A percentile compares a stretch with the other conserved stretches of the same genome.
Evolutionary conservation across 306 rosid species (phyloP).

Genomic region (Ormosia emarginata): DNA sequence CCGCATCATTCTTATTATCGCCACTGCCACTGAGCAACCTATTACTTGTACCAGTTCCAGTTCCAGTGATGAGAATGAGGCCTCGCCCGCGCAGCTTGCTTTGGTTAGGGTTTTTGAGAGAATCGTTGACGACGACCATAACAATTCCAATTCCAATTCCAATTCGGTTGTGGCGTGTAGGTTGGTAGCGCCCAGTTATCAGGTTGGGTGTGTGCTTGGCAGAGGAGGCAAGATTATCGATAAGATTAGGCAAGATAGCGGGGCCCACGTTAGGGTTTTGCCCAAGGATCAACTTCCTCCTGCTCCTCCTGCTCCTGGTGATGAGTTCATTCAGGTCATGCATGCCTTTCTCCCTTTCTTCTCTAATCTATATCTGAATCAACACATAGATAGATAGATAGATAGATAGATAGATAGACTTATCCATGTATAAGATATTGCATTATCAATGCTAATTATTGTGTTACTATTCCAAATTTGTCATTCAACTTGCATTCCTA

Average conservation of each 20-base stretch:
- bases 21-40: neutral
- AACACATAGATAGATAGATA: too few relatives aligned
- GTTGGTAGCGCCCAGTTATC: constrained; percentile 59
- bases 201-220: constrained; percentile 65
- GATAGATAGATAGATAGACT: too few relatives aligned
- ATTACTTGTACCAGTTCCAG: neutral
- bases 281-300: constrained; percentile 58
- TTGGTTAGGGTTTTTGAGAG: constrained; percentile 61
- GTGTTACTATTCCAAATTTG: neutral
- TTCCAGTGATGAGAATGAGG: constrained; percentile 19
- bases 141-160: neutral
- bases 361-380: too few relatives aligned
- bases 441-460: neutral
- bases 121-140: constrained; percentile 26
- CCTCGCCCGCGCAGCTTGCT: constrained; percentile 54
- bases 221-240: constrained; percentile 70
- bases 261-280: constrained; percentile 67
- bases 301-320: constrained; percentile 38
- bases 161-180: constrained; percentile 40
- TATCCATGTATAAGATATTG: neutral
- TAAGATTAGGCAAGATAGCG: constrained; percentile 68
- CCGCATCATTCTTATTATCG: constrained; percentile 26
- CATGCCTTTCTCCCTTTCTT: neutral
- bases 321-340: constrained; percentile 67
- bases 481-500: neutral